Base-by-base conservation (phyloP, 176 grass and related monocot genomes). In the Musa itinerans region DNA sequence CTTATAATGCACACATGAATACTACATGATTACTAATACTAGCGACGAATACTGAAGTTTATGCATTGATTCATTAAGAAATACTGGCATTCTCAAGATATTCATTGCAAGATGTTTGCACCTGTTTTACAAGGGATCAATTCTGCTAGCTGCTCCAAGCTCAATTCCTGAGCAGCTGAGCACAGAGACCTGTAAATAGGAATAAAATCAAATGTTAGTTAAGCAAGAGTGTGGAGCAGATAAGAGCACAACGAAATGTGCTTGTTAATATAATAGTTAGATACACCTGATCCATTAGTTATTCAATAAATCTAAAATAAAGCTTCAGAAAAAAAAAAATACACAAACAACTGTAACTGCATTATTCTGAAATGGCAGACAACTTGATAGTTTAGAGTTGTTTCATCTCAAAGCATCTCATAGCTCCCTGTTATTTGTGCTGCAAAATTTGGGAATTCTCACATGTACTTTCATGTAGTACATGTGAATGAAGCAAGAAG, bases 101-200 rank as follows among this genome's bases (percentile, higher is more conserved):
- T 63, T 25, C 53, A 57, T 43, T 81, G 67, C 24, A 71, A 70
- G 19, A 70, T 50, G 52, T 70, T 34, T 25, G 0, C 89, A 99
- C 96, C 91, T 77, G 74, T 27, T 99, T 91, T 94, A 80, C 82
- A 67, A 74, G 86, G 91, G 83, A 99, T 86, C 54, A 92, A 63
- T 79, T 99, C 84, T 25, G 86, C 76, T 79, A 99, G 88, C 61
- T 99, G 88, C 84, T 99, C 96, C 58, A 80, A 76, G 75, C 83
- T 99, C 62, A 84, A 79, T 55, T 95, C 96, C 61, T 92, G 90
- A 69, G 88, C 78, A 86, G 78, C 76, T 71, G 73, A 79, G 74
- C 96, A 99, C 53, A 78, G 86, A 57, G 52, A 86, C 85, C 96
- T 99, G 83, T 34, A 76, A 54, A 58, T 21, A 81, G 52, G 68